Percentiles rank a stretch among this genome's conserved stretches.
phyloP scores from a whole-genome alignment of 2,329 filamentous ascomycete genomes.

The Juglanconis juglandina region DNA sequence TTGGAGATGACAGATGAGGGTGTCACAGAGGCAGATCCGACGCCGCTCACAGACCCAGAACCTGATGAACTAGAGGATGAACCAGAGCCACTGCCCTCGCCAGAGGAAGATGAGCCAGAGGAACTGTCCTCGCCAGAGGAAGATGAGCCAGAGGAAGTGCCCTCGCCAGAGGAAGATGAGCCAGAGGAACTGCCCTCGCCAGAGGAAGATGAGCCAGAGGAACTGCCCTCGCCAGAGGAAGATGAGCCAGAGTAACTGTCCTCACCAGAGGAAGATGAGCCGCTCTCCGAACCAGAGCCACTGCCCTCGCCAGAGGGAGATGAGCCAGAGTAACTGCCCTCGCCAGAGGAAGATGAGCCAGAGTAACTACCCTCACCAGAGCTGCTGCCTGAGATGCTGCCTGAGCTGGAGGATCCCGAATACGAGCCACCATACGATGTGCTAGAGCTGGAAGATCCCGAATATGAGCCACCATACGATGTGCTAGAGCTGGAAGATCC shows the following conservation, averaged over 20 bases:
- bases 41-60: constrained; percentile 1
- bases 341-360: not conserved
- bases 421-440: constrained; percentile 2
- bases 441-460: not conserved
- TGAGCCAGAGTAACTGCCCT: not conserved
- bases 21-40: not conserved
- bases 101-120: not conserved
- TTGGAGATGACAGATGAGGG: not conserved
- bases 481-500: not conserved
- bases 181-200: not conserved
- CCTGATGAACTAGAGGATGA: not conserved
- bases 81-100: not conserved
- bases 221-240: not conserved
- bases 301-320: not conserved
- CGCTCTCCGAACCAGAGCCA: not conserved
- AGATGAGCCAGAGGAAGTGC: not conserved
- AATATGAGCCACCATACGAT: not conserved
- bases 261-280: not conserved
- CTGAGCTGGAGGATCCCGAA: not conserved
- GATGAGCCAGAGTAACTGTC: not conserved
- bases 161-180: not conserved
- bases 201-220: not conserved
- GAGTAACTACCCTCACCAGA: not conserved
- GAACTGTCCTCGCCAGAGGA: not conserved
- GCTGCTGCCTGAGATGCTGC: not conserved